A percentile compares a stretch with the other conserved stretches of the same genome.
phyloP scores from a whole-genome alignment of 73 alveolate genomes.

The Halteria grandinella region DNA sequence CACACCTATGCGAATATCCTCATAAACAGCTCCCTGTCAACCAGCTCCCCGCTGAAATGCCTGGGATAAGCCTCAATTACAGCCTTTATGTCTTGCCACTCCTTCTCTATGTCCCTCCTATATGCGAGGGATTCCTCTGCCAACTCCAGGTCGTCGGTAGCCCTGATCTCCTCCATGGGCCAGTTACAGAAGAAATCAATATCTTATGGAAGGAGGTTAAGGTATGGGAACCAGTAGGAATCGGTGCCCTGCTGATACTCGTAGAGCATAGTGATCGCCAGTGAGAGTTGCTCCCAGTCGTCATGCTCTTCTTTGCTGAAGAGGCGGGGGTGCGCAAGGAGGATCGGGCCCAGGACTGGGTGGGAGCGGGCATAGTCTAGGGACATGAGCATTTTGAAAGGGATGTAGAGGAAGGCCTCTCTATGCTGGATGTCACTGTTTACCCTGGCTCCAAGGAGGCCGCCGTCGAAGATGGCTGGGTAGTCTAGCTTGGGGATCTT shows the following conservation, averaged over 20 bases:
- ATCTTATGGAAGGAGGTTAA: not conserved
- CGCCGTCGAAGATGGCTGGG: constrained; percentile 37
- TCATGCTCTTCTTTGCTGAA: not conserved
- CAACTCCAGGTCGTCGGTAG: not conserved
- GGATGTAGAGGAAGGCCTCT: not conserved
- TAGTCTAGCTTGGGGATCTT: constrained; percentile 38
- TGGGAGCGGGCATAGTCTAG: not conserved
- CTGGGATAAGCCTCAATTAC: constrained; percentile 1
- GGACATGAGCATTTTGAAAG: not conserved
- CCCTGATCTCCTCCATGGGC: not conserved
- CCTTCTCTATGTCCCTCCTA: not conserved
- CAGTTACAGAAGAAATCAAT: not conserved
- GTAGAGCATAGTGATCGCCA: not conserved
- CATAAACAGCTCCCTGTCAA: constrained; percentile 33
- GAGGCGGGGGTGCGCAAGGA: not conserved
- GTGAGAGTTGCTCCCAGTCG: not conserved
- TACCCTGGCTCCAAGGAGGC: not conserved
- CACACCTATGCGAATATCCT: not conserved
- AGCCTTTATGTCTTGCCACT: not conserved
- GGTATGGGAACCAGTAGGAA: not conserved
- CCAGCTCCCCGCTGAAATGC: not conserved
- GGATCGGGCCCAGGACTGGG: not conserved
- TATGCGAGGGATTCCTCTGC: not conserved
- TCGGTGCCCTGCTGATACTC: not conserved
- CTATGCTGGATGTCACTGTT: not conserved